Evolutionary conservation across 352 stramenopile species (phyloP), one percentile per base, ranked within the genome.

Genomic region (Vaucheria bursata): DNA sequence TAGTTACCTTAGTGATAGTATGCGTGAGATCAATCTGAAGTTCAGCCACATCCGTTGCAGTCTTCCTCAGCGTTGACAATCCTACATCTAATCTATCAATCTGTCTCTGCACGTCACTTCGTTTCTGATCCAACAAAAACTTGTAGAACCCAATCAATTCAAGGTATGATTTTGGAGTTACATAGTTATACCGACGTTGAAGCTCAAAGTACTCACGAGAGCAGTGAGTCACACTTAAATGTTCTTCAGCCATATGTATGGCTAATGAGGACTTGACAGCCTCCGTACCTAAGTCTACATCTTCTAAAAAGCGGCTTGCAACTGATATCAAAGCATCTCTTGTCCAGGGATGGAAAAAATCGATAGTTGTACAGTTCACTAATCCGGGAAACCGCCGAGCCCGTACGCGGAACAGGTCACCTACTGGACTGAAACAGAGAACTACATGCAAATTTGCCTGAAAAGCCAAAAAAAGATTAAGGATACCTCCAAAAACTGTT

Each of bases 71-170:
- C 29, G 93, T 98, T 4, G 92, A 96, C 1, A 98, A 88, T 35
- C 95, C 95, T 75, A 97, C 93, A 78, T 98, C 93, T 7, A 98
- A 85, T 52, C 95, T 92, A 81, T 96, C 94, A 70, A 98, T 97
- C 77, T 97, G 92, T 0, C 89, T 87, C 75, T 97, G 92, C 79
- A 97, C 93, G 52, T 97, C 90, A 53, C 91, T 88, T 75, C 96
- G 95, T 71, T 98, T 97, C 71, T 94, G 90, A 72, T 90, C 91
- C 31, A 98, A 88, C 45, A 98, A 78, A 78, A 97, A 95, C 84
- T 98, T 96, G 88, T 98, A 99, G 78, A 98, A 97, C 37, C 87
- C 91, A 64, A 99, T 98, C 7, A 98, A 87, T 85, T 98, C 94
- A 31, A 99, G 87, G 86, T 97, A 99, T 79, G 90, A 97, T 87